Percentiles rank a stretch among this genome's conserved stretches.
These are phyloP conservation scores for Tolypocladium guangdongense DNA, from an alignment of 2,329 filamentous ascomycete genomes.

Conservation along the genomic window DNA sequence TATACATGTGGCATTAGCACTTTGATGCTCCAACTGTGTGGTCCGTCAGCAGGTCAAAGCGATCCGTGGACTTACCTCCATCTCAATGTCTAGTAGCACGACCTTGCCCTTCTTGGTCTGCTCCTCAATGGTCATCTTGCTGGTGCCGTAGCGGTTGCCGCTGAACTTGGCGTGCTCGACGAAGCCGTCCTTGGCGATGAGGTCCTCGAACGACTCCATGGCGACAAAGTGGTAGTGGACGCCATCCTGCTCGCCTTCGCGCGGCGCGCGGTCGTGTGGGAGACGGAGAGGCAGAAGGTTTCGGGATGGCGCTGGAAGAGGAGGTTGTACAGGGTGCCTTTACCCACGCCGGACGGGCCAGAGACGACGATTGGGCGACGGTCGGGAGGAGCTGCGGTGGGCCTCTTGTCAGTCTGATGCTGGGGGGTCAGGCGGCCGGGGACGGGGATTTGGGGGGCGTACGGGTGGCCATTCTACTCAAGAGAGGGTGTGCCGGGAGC, in stretches of 20 bases:
- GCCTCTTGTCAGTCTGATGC: background rate
- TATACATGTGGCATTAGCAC: slow-evolving; percentile 4
- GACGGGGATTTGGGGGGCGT: background rate
- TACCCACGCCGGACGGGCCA: slow-evolving; percentile 68
- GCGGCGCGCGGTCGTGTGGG: slow-evolving; percentile 75
- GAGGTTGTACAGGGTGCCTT: slow-evolving; percentile 66
- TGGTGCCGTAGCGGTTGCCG: slow-evolving; percentile 79
- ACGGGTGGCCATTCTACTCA: slow-evolving; percentile 12
- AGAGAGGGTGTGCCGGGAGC: background rate
- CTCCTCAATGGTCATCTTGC: slow-evolving; percentile 65
- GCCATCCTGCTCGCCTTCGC: slow-evolving; percentile 64
- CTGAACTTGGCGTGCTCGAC: slow-evolving; percentile 81
- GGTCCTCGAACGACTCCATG: slow-evolving; percentile 53
- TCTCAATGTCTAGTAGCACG: slow-evolving; percentile 90
- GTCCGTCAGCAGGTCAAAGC: background rate
- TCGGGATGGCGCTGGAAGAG: slow-evolving; percentile 50
- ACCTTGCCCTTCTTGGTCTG: slow-evolving; percentile 60
- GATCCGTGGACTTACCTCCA: slow-evolving; percentile 53
- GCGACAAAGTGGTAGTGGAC: slow-evolving; percentile 72
- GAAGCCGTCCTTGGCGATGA: slow-evolving; percentile 62
- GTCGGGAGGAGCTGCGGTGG: slow-evolving; percentile 26
- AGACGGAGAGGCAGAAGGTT: slow-evolving; percentile 44
- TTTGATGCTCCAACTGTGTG: background rate
- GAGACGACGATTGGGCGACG: slow-evolving; percentile 62
- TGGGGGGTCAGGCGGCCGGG: background rate